Conservation (phyloP, 2,329 filamentous ascomycete genomes). For the Neobulgaria alba region DNA sequence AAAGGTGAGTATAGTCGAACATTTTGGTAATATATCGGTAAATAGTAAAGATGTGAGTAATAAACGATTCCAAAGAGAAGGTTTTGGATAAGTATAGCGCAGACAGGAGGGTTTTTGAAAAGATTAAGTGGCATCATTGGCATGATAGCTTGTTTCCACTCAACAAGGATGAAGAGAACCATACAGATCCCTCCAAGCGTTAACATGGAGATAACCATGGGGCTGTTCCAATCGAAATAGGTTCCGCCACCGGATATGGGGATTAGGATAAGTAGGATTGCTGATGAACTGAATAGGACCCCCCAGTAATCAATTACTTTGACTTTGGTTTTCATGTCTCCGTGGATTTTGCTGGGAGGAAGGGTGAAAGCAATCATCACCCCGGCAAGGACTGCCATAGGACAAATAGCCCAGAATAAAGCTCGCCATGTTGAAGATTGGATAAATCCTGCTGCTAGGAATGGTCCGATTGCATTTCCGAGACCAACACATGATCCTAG, state of each 20-base stretch:
- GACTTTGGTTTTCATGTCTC: slow-evolving; percentile 38
- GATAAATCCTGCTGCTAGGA: slow-evolving; percentile 35
- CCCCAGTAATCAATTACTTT: slow-evolving; percentile 52
- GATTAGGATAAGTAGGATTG: slow-evolving; percentile 52
- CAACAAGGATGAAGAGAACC: slow-evolving; percentile 42
- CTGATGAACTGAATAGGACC: slow-evolving; percentile 43
- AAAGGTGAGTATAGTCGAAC: slow-evolving; percentile 29
- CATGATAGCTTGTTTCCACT: slow-evolving; percentile 45
- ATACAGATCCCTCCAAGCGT: slow-evolving; percentile 38
- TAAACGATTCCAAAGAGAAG: slow-evolving; percentile 53
- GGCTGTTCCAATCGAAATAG: slow-evolving; percentile 46
- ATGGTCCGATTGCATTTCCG: slow-evolving; percentile 36
- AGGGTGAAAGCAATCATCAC: slow-evolving; percentile 39
- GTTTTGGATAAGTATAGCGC: slow-evolving; percentile 47
- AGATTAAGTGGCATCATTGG: slow-evolving; percentile 51
- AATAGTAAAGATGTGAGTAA: slow-evolving; percentile 48
- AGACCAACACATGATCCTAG: slow-evolving; percentile 34
- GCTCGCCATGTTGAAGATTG: slow-evolving; percentile 34
- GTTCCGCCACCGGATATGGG: slow-evolving; percentile 53
- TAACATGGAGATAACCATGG: slow-evolving; percentile 53
- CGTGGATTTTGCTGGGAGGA: slow-evolving; percentile 43
- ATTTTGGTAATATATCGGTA: slow-evolving; percentile 55
- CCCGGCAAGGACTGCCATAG: slow-evolving; percentile 39
- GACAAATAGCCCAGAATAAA: slow-evolving; percentile 43
- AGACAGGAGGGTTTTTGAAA: slow-evolving; percentile 45